A percentile compares a stretch with the other conserved stretches of the same genome.
Conservation (phyloP, 176 grass and related monocot genomes). For the Phyllostachys edulis region DNA sequence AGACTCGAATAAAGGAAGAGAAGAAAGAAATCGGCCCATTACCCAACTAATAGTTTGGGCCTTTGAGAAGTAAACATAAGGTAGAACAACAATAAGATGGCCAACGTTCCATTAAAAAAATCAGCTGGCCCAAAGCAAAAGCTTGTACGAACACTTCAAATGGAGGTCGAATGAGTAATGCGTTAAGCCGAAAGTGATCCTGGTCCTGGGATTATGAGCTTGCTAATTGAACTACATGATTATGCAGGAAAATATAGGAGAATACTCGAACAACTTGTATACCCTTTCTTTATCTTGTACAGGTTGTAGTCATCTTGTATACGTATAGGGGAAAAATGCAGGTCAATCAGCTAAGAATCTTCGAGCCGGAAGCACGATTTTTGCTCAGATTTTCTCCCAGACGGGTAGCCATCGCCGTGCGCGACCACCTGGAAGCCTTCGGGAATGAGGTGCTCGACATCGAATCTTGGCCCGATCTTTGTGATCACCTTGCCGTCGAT, state of each 20-base stretch:
- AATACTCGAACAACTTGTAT: neutral
- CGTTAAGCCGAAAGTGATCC: too few species aligned
- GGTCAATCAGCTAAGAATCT: neutral
- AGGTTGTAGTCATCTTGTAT: neutral
- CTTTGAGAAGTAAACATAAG: neutral
- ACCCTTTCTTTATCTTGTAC: neutral
- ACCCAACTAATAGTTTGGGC: too few species aligned
- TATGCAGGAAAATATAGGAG: neutral
- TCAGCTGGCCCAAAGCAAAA: too few species aligned
- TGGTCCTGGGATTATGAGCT: too few species aligned
- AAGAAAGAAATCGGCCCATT: too few species aligned
- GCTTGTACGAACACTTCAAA: too few species aligned
- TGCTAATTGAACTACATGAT: too few species aligned
- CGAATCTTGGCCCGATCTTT: conserved; percentile 55
- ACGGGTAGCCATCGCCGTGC: conserved; percentile 52
- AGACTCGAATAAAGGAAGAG: too few species aligned
- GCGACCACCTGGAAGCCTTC: conserved; percentile 41
- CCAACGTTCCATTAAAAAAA: too few species aligned
- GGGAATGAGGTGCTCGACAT: conserved; percentile 43
- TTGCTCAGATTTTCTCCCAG: conserved; percentile 52
- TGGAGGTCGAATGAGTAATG: too few species aligned
- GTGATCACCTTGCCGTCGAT: conserved; percentile 61
- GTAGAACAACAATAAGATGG: neutral
- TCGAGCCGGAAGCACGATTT: neutral
- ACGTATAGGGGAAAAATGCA: neutral